Evolutionary conservation across 164 flowering plant genomes (phyloP), one percentile per base, ranked within the genome.

Genomic region (Vitis amurensis): DNA sequence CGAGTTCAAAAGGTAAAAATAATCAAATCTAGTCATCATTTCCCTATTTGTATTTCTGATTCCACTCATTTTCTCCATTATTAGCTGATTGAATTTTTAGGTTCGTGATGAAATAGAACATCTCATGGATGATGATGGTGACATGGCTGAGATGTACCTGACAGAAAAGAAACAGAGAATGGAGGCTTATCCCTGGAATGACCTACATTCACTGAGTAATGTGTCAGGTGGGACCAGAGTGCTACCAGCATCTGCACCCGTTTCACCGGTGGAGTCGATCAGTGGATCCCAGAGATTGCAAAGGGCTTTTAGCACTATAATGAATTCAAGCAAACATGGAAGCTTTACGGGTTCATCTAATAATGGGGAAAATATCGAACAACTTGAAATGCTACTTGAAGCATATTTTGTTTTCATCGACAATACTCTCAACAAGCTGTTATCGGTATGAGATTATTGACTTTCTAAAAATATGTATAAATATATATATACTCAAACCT

Each of bases 141-240:
- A 96, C 74, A 96, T 96, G 99, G 98, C 98, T 55, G 99, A 91
- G 83, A 91, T 96, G 97, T 90, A 93, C 78, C 83, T 93, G 63
- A 93, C 99, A 0, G 95, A 89, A 82, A 96, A 96, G 88, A 96
- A 91, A 76, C 81, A 77, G 74, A 88, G 86, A 69, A 67, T 70
- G 70, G 98, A 95, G 55, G 83, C 76, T 23, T 74, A 77, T 63
- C 50, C 83, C 10, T 69, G 70, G 15, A 65, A 77, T 27, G 91
- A 89, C 29, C 62, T 63, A 57, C 70, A 72, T 78, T 47, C 72
- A 56, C 82, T 74, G 52, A 62, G 61, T 17, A 74, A 64, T 59
- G 37, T 31, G 19, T 61, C 78, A 30, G 73, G 66, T 68, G 78
- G 70, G 9, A 29, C 68, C 10, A 78, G 68, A 59, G 48, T 65